Base-by-base conservation (phyloP, 2,329 filamentous ascomycete species). In the Xylariaceae sp. region DNA sequence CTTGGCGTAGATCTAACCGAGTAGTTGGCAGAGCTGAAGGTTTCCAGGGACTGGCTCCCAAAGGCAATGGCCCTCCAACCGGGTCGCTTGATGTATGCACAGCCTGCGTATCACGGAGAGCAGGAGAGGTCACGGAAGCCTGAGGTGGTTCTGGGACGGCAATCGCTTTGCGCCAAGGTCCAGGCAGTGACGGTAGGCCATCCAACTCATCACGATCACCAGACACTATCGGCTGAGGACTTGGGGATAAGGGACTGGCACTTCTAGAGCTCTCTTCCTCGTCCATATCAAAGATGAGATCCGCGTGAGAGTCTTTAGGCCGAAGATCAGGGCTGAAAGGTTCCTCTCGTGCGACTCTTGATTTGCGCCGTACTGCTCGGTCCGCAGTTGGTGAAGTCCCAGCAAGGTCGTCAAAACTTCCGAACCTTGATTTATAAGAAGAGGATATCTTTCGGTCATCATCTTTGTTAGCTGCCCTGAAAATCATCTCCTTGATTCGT, bases 211-310 rank as follows among this genome's bases (percentile, higher is more conserved):
- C 39, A 16, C 38, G 54, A 11, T 53, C 44, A 22, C 44, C 42
- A 33, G 40, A 12, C n/a, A 46, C 42, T 6, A 55, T 5, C 33
- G 48, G 48, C 21, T 40, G 58, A 19, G 52, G 55, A 5, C 59
- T 61, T 16, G 60, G 61, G 12, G 64, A 56, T 6, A 54, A 45
- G 3, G 67, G 63, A 39, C 64, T 70, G 21, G 52, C 50, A 6
- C 55, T 45, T 1, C 54, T 55, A 6, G 64, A 57, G 0, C 75
- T 76, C 33, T 75, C 76, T 35, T 90, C 88, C 29, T 94, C 90
- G 47, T 95, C 92, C 90, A 96, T 96, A 54, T 88, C 82, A 61
- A 96, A 96, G 65, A 95, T 95, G 44, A 96, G 75, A 55, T 96
- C 91, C 29, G 75, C 76, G 1, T 76, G 71, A 0, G 86, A 91